phyloP scores from a whole-genome alignment of 2,329 filamentous ascomycete genomes.

The Ceratocystis variospora region DNA sequence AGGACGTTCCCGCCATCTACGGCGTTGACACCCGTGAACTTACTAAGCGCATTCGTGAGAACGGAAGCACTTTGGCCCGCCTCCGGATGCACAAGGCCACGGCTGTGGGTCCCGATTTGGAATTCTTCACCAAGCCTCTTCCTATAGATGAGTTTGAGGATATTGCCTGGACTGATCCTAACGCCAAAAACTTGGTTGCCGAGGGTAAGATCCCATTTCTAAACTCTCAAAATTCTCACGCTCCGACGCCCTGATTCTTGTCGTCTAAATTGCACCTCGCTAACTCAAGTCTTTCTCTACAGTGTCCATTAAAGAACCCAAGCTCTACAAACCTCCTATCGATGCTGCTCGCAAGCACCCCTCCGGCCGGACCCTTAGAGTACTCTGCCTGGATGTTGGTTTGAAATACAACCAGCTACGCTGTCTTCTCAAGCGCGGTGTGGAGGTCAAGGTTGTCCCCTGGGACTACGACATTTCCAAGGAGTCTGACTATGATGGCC shows the following conservation, averaged over 20 bases:
- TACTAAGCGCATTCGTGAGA: conserved; percentile 84
- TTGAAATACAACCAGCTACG: conserved; percentile 97
- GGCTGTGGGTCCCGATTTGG: conserved; percentile 14
- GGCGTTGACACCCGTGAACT: conserved; percentile 86
- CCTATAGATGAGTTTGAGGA: conserved; percentile 50
- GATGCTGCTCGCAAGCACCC: conserved; percentile 67
- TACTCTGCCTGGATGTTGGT: conserved; percentile 90
- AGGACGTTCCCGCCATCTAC: conserved; percentile 85
- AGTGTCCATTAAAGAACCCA: conserved; percentile 84
- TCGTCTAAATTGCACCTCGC: not conserved
- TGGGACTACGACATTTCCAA: conserved; percentile 87
- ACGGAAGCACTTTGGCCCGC: conserved; percentile 92
- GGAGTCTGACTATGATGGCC: conserved; percentile 76
- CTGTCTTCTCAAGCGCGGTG: conserved; percentile 78
- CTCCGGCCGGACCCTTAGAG: conserved; percentile 71
- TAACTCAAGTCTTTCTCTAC: conserved; percentile 24
- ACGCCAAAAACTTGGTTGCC: conserved; percentile 80
- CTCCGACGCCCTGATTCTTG: not conserved
- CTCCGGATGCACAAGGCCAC: conserved; percentile 57
- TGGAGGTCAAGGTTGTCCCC: conserved; percentile 87
- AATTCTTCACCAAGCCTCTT: conserved; percentile 22
- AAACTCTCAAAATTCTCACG: not conserved
- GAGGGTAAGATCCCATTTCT: conserved; percentile 55
- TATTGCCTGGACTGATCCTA: conserved; percentile 82
- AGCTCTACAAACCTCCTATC: conserved; percentile 65